Evolutionary conservation across 1,139 yeast genomes (phyloP).

Genomic region (Debaryomycetaceae sp.): DNA sequence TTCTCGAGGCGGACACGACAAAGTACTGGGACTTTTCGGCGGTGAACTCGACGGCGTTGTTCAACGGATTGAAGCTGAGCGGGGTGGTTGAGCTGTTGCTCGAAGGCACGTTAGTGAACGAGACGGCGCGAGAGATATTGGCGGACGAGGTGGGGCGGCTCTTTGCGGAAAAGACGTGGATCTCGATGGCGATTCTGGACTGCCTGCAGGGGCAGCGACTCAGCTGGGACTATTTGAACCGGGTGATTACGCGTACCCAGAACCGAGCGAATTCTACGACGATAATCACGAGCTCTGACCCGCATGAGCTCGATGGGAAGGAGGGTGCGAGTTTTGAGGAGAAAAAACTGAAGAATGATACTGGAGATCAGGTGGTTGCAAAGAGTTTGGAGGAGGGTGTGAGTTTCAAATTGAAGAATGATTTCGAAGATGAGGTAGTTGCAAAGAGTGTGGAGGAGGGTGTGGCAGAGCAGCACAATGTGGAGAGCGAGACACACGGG

Average conservation of each 20-base stretch:
- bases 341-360: no score
- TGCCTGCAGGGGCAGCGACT: constrained; percentile 21
- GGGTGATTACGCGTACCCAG: constrained; percentile 15
- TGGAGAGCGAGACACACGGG: constrained; percentile 10
- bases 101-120: constrained; percentile 17
- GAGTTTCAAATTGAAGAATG: no score
- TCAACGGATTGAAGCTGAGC: constrained; percentile 10
- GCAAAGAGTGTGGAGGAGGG: no score
- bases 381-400: no score
- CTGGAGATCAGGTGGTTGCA: no score
- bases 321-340: background rate
- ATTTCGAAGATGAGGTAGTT: no score
- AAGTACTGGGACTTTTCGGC: background rate
- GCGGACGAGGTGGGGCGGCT: constrained; percentile 15
- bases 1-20: constrained; percentile 1
- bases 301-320: background rate
- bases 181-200: constrained; percentile 18
- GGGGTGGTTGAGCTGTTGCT: constrained; percentile 19
- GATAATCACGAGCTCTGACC: constrained; percentile 4
- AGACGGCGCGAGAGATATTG: constrained; percentile 16
- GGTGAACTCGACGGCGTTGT: constrained; percentile 8
- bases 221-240: constrained; percentile 18
- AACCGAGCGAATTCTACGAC: constrained; percentile 12
- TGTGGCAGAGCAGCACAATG: constrained; percentile 6
- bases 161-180: constrained; percentile 17